Conservation (phyloP, 1,139 yeast species). For the Diutina neorugosa region DNA sequence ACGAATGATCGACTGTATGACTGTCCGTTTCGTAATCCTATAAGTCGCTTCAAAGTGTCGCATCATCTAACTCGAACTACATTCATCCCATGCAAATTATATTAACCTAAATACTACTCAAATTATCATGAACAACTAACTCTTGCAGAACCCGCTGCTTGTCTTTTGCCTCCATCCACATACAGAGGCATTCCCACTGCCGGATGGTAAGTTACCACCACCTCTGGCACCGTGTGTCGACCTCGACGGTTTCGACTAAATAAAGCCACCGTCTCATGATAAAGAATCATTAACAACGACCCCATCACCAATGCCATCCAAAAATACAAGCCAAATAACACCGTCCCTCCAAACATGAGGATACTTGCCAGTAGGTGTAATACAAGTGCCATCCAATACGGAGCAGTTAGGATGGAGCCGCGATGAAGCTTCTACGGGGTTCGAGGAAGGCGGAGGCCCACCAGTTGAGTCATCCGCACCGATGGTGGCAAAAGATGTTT, state of each 20-base stretch:
- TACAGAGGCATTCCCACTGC: not conserved
- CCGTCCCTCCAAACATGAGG: not conserved
- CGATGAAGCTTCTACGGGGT: not conserved
- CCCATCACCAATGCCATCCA: not conserved
- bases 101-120: no score
- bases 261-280: not conserved
- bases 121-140: not conserved
- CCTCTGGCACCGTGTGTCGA: not conserved
- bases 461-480: not conserved
- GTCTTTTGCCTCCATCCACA: not conserved
- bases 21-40: no score
- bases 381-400: not conserved
- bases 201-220: not conserved
- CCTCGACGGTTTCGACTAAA: not conserved
- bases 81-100: not conserved
- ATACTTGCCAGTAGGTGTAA: not conserved
- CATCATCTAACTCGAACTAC: not conserved
- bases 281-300: not conserved
- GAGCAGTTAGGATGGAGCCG: not conserved
- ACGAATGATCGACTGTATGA: no score
- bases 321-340: not conserved
- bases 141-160: not conserved
- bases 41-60: no score
- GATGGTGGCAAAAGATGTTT: not conserved
- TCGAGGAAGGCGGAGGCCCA: not conserved